Percentiles rank a stretch among this genome's conserved stretches.
These are phyloP conservation scores for Chalciporus pseudorubinellus DNA, from an alignment of 768 basidiomycete genomes.

Conservation along the genomic window DNA sequence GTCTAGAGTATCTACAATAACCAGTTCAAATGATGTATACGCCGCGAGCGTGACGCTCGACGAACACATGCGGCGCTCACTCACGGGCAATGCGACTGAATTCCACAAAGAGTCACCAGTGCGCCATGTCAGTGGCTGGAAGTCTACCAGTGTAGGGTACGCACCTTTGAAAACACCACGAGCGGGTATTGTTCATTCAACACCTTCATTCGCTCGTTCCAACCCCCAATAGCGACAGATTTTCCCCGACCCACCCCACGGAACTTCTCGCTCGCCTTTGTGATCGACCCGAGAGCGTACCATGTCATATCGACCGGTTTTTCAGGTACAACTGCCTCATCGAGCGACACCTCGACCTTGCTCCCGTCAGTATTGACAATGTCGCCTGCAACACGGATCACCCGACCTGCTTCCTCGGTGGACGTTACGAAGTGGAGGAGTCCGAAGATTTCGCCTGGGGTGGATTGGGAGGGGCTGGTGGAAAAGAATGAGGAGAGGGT, in stretches of 20 bases:
- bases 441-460: conserved; percentile 62
- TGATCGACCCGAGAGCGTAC: conserved; percentile 47
- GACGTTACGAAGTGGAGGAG: conserved; percentile 65
- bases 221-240: conserved; percentile 40
- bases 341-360: not conserved
- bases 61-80: conserved; percentile 25
- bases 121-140: too few species aligned
- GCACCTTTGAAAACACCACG: conserved; percentile 79
- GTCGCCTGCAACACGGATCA: conserved; percentile 22
- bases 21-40: not conserved
- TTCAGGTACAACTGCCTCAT: conserved; percentile 45
- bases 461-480: conserved; percentile 41
- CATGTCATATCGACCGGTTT: conserved; percentile 48
- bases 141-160: not conserved
- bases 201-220: conserved; percentile 34
- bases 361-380: conserved; percentile 41
- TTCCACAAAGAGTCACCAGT: not conserved
- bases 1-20: conserved; percentile 26
- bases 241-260: conserved; percentile 18
- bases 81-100: conserved; percentile 73
- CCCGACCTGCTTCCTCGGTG: conserved; percentile 20
- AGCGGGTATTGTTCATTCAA: conserved; percentile 57
- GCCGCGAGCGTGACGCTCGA: not conserved
- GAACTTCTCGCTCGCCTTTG: not conserved
- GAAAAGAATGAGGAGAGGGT: conserved; percentile 34